Percentiles rank a stretch among this genome's conserved stretches.
Evolutionary conservation across 2,329 filamentous ascomycete genomes (phyloP).

Genomic region (Neofusicoccum laricinum): DNA sequence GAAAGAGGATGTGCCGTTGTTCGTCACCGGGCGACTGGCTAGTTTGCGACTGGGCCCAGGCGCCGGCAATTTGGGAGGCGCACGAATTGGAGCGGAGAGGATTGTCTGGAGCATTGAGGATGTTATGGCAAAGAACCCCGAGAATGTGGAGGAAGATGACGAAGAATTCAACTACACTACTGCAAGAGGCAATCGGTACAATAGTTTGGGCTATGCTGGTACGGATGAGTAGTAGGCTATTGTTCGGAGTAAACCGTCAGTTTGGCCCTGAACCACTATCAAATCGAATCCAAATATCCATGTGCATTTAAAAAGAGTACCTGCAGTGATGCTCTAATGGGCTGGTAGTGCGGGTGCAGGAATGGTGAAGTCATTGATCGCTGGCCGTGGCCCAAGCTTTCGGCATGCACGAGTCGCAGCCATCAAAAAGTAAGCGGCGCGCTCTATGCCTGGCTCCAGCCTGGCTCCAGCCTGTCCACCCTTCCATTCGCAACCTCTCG

Average conservation of each 20-base stretch:
- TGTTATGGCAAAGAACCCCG: constrained; percentile 38
- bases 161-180: background rate
- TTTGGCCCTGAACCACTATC: too few relatives aligned
- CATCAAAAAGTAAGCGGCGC: constrained; percentile 18
- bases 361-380: constrained; percentile 33
- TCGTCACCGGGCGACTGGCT: constrained; percentile 67
- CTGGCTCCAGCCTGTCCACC: constrained; percentile 1
- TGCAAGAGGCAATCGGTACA: constrained; percentile 4
- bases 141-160: background rate
- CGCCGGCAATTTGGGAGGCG: constrained; percentile 71
- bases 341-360: background rate
- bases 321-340: too few relatives aligned
- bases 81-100: constrained; percentile 69
- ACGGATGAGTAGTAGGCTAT: background rate
- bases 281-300: too few relatives aligned
- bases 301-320: too few relatives aligned
- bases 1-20: constrained; percentile 69
- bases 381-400: constrained; percentile 24
- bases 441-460: background rate
- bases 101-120: constrained; percentile 69
- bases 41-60: constrained; percentile 68
- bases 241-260: too few relatives aligned
- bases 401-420: constrained; percentile 27
- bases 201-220: background rate
- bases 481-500: background rate